Conservation (phyloP, 495 filamentous ascomycete species). For the Aspergillus sclerotiicarbonarius region DNA sequence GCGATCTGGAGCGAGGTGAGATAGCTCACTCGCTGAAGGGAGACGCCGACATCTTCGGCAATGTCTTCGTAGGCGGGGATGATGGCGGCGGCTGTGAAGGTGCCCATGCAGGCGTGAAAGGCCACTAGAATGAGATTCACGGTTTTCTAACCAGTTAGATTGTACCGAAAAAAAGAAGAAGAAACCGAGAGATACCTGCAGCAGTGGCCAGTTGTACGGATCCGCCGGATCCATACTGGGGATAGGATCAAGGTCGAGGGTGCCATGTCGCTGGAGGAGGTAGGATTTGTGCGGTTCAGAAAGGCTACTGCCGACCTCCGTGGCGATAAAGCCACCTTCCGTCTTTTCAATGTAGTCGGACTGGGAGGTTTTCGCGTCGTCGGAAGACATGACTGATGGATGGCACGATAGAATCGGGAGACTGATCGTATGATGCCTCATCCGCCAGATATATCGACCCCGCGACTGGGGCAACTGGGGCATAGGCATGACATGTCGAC, state of each 20-base stretch:
- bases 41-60: constrained; percentile 40
- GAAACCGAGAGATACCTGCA: constrained; percentile 46
- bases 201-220: constrained; percentile 54
- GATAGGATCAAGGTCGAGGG: constrained; percentile 50
- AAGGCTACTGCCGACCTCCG: constrained; percentile 19
- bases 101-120: constrained; percentile 57
- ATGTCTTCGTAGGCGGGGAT: constrained; percentile 53
- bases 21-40: constrained; percentile 47
- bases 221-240: constrained; percentile 48
- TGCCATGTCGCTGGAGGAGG: constrained; percentile 52
- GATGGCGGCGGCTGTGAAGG: constrained; percentile 53
- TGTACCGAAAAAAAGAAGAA: background rate
- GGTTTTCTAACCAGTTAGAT: constrained; percentile 41
- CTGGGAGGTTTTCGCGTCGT: constrained; percentile 10
- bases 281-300: constrained; percentile 44
- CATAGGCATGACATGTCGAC: background rate
- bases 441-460: background rate
- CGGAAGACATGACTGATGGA: background rate
- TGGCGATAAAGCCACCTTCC: constrained; percentile 6
- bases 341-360: constrained; percentile 30
- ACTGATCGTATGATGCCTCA: background rate
- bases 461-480: background rate
- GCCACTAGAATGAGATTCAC: constrained; percentile 52
- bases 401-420: background rate
- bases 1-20: constrained; percentile 53